Percentiles rank a stretch among this genome's conserved stretches.
Evolutionary conservation across 176 grass and related monocot species (phyloP).

Genomic region (Melocanna baccifera): DNA sequence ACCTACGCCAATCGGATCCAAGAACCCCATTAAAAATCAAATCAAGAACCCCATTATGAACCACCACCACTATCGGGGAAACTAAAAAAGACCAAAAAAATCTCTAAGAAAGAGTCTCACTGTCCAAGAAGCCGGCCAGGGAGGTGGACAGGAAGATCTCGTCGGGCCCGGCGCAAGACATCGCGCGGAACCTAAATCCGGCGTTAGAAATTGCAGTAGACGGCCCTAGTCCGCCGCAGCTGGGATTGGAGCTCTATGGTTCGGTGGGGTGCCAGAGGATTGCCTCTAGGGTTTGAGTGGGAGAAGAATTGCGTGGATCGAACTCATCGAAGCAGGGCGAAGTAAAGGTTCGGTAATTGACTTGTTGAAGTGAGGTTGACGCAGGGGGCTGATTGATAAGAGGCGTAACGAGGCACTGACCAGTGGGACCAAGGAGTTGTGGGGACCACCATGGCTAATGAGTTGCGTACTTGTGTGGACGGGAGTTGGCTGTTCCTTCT

Average conservation of each 20-base stretch:
- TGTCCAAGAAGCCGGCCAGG: conserved; percentile 55
- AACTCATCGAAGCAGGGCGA: not conserved
- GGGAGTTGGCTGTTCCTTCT: no score
- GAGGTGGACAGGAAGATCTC: conserved; percentile 61
- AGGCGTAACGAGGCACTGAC: conserved; percentile 1
- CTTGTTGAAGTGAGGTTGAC: not conserved
- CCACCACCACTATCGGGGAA: not conserved
- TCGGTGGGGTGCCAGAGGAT: not conserved
- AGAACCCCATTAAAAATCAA: conserved; percentile 20
- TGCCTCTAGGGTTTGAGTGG: conserved; percentile 34
- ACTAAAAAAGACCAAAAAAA: not conserved
- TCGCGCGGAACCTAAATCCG: conserved; percentile 35
- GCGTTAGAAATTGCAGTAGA: not conserved
- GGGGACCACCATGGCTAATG: not conserved
- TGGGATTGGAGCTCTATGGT: not conserved
- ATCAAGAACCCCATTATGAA: not conserved
- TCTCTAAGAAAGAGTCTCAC: conserved; percentile 20
- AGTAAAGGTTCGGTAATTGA: not conserved
- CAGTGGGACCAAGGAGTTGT: not conserved
- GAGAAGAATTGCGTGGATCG: conserved; percentile 11
- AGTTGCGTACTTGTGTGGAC: no score
- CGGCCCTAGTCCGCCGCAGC: not conserved
- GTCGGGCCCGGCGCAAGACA: conserved; percentile 55
- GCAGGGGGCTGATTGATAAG: not conserved
- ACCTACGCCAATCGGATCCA: conserved; percentile 27